Evolutionary conservation across 805 yeast species (phyloP).

Genomic region (Saccharomyces eubayanus): DNA sequence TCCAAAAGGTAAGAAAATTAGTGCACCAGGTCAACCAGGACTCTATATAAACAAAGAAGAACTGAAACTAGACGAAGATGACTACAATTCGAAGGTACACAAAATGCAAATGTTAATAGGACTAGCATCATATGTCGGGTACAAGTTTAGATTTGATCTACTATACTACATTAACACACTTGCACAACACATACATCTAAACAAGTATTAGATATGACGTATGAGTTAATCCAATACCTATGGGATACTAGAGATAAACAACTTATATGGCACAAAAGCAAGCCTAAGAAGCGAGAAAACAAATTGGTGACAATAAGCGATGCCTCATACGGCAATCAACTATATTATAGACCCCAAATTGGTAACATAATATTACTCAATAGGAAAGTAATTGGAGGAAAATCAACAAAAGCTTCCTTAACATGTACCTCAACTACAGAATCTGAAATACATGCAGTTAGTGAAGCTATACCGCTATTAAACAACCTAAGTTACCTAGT

Average conservation of each 20-base stretch:
- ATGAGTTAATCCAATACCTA: conserved; percentile 1
- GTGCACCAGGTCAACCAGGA: conserved; percentile 9
- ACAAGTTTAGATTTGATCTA: neutral
- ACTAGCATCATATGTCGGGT: neutral
- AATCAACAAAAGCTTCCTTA: neutral
- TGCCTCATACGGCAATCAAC: conserved; percentile 4
- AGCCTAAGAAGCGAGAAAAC: neutral
- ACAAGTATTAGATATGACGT: conserved; percentile 1
- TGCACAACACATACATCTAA: conserved; percentile 3
- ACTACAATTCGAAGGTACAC: neutral
- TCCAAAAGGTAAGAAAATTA: neutral
- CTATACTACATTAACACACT: neutral
- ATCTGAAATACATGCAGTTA: neutral
- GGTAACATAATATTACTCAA: neutral
- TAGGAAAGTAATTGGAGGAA: neutral
- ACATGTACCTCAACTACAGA: neutral
- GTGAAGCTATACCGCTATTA: neutral
- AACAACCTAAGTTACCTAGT: neutral
- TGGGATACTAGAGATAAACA: conserved; percentile 4
- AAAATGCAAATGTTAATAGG: neutral
- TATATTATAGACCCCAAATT: conserved; percentile 3
- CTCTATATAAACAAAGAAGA: conserved; percentile 4
- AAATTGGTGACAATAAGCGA: neutral
- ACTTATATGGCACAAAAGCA: conserved; percentile 4
- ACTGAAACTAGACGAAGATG: neutral